phyloP scores from a whole-genome alignment of 1,139 yeast genomes.

The Diutina rugosa region DNA sequence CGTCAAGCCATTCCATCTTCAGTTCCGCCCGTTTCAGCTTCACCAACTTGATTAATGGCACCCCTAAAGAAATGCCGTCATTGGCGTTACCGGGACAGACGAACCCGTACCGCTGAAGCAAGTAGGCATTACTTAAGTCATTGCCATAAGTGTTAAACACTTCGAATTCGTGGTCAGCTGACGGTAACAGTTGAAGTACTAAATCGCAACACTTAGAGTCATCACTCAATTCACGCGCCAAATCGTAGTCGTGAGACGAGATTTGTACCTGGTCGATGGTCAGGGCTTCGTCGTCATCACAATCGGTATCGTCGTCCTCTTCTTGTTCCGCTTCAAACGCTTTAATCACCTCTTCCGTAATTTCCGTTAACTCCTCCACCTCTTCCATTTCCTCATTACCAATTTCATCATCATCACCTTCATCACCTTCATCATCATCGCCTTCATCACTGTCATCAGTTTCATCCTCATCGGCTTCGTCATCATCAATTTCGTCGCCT shows the following conservation, averaged over 20 bases:
- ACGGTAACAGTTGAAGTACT: constrained; percentile 25
- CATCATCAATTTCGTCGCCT: not conserved
- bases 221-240: constrained; percentile 20
- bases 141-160: constrained; percentile 73
- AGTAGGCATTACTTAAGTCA: constrained; percentile 43
- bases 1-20: not conserved
- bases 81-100: constrained; percentile 29
- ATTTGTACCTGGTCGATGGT: constrained; percentile 2
- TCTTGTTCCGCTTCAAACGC: constrained; percentile 15
- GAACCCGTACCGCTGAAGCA: constrained; percentile 70
- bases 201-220: constrained; percentile 45
- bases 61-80: constrained; percentile 45
- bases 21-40: constrained; percentile 8
- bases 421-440: not conserved
- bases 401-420: not conserved
- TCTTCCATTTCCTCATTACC: constrained; percentile 5
- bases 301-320: not conserved
- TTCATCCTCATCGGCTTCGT: not conserved
- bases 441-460: not conserved
- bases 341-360: constrained; percentile 24
- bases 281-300: not conserved
- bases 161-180: constrained; percentile 32
- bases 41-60: constrained; percentile 32
- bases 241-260: constrained; percentile 7
- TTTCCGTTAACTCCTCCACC: constrained; percentile 13